Conservation (phyloP, 495 filamentous ascomycete species). For the Penicillium coffeae region DNA sequence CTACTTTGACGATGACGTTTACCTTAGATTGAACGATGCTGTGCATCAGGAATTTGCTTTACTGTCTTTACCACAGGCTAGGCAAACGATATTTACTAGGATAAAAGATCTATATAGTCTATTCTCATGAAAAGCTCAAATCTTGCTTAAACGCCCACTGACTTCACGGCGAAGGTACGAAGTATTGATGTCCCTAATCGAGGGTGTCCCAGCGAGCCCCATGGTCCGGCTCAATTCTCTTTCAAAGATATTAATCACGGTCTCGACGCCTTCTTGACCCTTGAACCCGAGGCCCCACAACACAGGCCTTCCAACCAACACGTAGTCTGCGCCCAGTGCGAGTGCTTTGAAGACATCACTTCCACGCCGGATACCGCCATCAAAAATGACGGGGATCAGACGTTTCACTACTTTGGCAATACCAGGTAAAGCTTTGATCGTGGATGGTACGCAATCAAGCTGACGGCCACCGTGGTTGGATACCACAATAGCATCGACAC, state of each 20-base stretch:
- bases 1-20: too few species aligned
- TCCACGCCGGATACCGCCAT: conserved; percentile 12
- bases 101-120: neutral
- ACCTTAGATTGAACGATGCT: too few species aligned
- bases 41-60: too few species aligned
- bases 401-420: conserved; percentile 32
- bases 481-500: conserved; percentile 57
- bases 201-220: conserved; percentile 2
- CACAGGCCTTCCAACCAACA: conserved; percentile 9
- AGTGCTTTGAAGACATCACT: conserved; percentile 16
- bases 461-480: conserved; percentile 66
- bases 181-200: neutral
- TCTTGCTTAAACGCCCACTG: conserved; percentile 6
- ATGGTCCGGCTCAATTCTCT: conserved; percentile 6
- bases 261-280: conserved; percentile 6
- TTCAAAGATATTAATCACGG: conserved; percentile 10
- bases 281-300: conserved; percentile 13
- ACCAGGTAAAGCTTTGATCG: conserved; percentile 62
- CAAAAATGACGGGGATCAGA: conserved; percentile 7
- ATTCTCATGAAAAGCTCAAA: neutral
- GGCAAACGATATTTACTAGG: too few species aligned
- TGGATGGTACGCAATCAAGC: conserved; percentile 56
- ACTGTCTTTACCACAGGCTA: too few species aligned
- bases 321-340: conserved; percentile 14
- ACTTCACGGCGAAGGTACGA: conserved; percentile 1